These are phyloP conservation scores for Cystobasidiopsis lactophilus DNA, from an alignment of 768 basidiomycete species.

Conservation along the genomic window DNA sequence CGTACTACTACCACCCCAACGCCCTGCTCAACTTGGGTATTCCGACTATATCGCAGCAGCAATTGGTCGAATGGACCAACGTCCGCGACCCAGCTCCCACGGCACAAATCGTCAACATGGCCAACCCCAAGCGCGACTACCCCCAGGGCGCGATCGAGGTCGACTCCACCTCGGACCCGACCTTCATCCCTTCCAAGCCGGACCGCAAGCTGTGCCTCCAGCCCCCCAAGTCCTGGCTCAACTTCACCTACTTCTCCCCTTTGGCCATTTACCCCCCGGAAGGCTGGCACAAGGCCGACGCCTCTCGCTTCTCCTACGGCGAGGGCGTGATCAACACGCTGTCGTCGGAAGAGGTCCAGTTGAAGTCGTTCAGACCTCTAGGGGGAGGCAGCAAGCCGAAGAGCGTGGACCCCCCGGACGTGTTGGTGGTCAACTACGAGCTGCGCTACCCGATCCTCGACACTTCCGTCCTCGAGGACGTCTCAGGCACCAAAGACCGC, in stretches of 20 bases:
- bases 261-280: conserved; percentile 18
- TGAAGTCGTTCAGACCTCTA: conserved; percentile 10
- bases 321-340: conserved; percentile 19
- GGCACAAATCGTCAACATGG: conserved; percentile 28
- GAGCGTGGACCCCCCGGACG: conserved; percentile 22
- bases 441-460: conserved; percentile 32
- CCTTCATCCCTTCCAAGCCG: conserved; percentile 14
- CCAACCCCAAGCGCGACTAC: conserved; percentile 14
- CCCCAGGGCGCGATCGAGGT: conserved; percentile 17
- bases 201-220: conserved; percentile 20
- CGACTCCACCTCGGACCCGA: conserved; percentile 15
- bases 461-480: conserved; percentile 7
- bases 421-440: conserved; percentile 37
- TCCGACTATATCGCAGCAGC: conserved; percentile 24
- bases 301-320: conserved; percentile 14
- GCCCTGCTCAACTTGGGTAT: conserved; percentile 22
- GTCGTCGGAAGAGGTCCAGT: conserved; percentile 9
- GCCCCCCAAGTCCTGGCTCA: conserved; percentile 13
- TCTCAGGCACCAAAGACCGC: background rate
- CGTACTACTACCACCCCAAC: conserved; percentile 29
- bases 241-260: conserved; percentile 16
- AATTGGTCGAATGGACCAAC: conserved; percentile 28
- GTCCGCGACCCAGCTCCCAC: conserved; percentile 21
- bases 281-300: conserved; percentile 14
- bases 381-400: background rate